Percentiles rank a stretch among this genome's conserved stretches.
phyloP scores from a whole-genome alignment of 805 yeast species.

The Lachancea sp. region DNA sequence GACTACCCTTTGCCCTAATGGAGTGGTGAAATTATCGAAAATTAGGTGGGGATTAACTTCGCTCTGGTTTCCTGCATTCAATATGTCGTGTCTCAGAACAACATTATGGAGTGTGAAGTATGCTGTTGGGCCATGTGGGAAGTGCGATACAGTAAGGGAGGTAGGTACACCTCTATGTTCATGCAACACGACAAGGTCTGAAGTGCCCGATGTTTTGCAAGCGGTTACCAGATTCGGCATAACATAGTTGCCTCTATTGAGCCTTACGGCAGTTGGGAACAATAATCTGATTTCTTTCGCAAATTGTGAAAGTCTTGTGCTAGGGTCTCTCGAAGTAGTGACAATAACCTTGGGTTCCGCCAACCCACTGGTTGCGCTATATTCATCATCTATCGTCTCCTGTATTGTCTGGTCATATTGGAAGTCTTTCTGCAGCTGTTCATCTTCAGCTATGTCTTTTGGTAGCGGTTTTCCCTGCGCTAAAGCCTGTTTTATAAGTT shows the following conservation, averaged over 20 bases:
- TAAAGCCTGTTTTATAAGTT: conserved; percentile 75
- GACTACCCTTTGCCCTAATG: conserved; percentile 75
- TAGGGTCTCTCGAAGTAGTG: conserved; percentile 90
- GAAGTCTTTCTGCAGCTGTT: conserved; percentile 69
- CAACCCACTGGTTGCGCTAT: conserved; percentile 78
- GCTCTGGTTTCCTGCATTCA: conserved; percentile 77
- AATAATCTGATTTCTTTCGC: conserved; percentile 85
- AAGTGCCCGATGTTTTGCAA: conserved; percentile 71
- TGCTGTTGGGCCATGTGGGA: conserved; percentile 98
- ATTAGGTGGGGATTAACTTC: conserved; percentile 92
- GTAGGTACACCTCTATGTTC: conserved; percentile 99
- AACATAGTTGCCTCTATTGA: conserved; percentile 90
- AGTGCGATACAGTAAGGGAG: conserved; percentile 83
- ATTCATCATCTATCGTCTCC: conserved; percentile 81
- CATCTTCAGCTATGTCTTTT: conserved; percentile 85
- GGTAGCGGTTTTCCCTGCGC: conserved; percentile 89
- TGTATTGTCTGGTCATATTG: conserved; percentile 75
- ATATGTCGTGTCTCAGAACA: conserved; percentile 85
- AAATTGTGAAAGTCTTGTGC: conserved; percentile 78
- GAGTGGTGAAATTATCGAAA: conserved; percentile 80
- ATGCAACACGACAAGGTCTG: conserved; percentile 80
- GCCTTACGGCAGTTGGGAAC: conserved; percentile 82
- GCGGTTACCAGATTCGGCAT: conserved; percentile 80
- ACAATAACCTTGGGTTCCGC: conserved; percentile 86
- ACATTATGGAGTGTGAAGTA: conserved; percentile 92